Conservation (phyloP, 2,329 filamentous ascomycete species). For the Pseudopyricularia javanii region DNA sequence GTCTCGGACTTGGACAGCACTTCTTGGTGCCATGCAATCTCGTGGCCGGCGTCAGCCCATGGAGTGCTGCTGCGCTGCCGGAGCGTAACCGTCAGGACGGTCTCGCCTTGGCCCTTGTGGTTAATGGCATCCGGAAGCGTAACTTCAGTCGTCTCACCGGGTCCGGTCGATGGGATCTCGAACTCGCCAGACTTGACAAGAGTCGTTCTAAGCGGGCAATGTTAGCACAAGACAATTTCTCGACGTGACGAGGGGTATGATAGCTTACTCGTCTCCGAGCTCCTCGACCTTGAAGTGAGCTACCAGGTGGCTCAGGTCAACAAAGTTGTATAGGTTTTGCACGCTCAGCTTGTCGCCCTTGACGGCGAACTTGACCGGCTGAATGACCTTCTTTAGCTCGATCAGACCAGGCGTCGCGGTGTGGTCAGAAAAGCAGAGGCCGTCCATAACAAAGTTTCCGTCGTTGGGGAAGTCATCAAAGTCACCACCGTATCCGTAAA, state of each 20-base stretch:
- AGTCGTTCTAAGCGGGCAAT: not conserved
- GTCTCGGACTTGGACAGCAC: constrained; percentile 20
- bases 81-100: constrained; percentile 33
- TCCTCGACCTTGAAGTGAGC: constrained; percentile 30
- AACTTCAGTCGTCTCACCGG: constrained; percentile 22
- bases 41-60: constrained; percentile 41
- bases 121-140: constrained; percentile 16
- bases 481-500: constrained; percentile 49
- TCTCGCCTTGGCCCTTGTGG: constrained; percentile 21
- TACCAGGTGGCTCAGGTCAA: constrained; percentile 26
- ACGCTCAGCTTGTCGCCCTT: constrained; percentile 20
- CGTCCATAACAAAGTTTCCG: constrained; percentile 50
- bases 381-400: constrained; percentile 45
- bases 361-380: constrained; percentile 34
- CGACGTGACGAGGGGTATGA: not conserved
- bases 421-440: constrained; percentile 40
- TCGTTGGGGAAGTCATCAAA: constrained; percentile 51
- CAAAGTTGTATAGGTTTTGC: constrained; percentile 38
- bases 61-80: constrained; percentile 24
- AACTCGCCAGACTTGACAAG: constrained; percentile 22
- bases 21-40: constrained; percentile 41
- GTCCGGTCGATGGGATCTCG: constrained; percentile 24
- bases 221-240: not conserved
- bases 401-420: constrained; percentile 41
- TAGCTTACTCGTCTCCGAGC: constrained; percentile 26